Base-by-base conservation (phyloP, 345 rosid genomes). In the Psidium guajava region DNA sequence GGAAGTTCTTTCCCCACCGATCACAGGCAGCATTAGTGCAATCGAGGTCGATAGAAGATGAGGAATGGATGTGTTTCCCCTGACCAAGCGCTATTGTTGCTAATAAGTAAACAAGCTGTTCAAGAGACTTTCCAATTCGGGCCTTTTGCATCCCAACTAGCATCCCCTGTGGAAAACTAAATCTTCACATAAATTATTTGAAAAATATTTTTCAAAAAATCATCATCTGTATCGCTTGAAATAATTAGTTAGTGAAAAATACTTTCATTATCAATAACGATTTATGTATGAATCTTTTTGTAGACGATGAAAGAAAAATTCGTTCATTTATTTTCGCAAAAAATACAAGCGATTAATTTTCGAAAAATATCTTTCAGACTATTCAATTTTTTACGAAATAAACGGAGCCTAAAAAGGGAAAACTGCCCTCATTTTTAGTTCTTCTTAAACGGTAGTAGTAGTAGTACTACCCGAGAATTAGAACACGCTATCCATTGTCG, bases 281-380 rank as follows among this genome's bases (percentile, higher is more conserved):
- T 58, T n/a, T 6, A n/a, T 0, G 16, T 58, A 6, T n/a, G 13
- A 58, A 25, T 15, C 0, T 58, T n/a, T 58, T 58, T 1, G 3
- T 58, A 58, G 64, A 3, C 12, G 8, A 58, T 58, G 32, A 11
- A 58, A n/a, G n/a, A 11, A 58, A 25, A 25, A 25, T 25, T 6
- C 10, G 6, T n/a, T n/a, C 0, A 27, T 27, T 27, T 3, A 27
- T n/a, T 59, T 59, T 6, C 0, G 10, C 6, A 1, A 27, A 8
- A 13, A 28, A 58, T n/a, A 58, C 8, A 12, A 2, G 15, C 0
- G 4, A 58, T n/a, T 0, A 0, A 4, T 58, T 58, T 59, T 27
- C 4, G 3, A 50, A 50, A 50, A 50, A 11, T 11, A 11, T 1
- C 2, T 50, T 50, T 1, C 3, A 50, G 3, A 11, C 11, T 0